Percentiles rank a stretch among this genome's conserved stretches.
phyloP scores from a whole-genome alignment of 768 basidiomycete species.

The Pleurotus eryngii region DNA sequence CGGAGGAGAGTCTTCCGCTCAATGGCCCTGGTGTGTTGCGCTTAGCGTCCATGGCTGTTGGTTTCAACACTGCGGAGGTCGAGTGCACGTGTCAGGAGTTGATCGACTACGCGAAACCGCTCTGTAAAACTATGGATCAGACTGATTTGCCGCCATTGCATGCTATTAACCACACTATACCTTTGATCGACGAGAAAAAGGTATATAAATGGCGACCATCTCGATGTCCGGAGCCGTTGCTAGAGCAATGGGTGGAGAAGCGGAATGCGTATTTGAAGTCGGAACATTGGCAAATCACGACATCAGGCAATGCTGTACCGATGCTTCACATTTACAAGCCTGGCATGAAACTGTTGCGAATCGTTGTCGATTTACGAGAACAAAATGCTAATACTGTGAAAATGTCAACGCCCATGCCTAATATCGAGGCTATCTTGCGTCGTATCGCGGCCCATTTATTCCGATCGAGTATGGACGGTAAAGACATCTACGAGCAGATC shows the following conservation, averaged over 20 bases:
- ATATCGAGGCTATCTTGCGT: too few relatives aligned
- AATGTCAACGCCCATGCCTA: too few relatives aligned
- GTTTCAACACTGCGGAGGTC: not conserved
- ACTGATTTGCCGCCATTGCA: conserved; percentile 32
- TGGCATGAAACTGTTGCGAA: too few relatives aligned
- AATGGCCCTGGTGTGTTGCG: conserved; percentile 2
- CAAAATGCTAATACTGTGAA: too few relatives aligned
- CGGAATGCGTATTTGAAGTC: conserved; percentile 23
- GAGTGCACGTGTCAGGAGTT: conserved; percentile 15
- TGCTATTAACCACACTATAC: conserved; percentile 39
- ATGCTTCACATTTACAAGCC: conserved; percentile 17
- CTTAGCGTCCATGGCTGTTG: too few relatives aligned
- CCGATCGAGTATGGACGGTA: conserved; percentile 20
- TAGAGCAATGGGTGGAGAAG: conserved; percentile 26
- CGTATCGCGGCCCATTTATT: too few relatives aligned
- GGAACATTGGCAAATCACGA: conserved; percentile 25
- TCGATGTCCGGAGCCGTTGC: conserved; percentile 34
- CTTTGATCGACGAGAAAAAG: conserved; percentile 31
- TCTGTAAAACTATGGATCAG: conserved; percentile 23
- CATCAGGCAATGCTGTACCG: conserved; percentile 29
- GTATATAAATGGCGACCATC: conserved; percentile 30
- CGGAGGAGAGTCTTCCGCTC: conserved; percentile 14
- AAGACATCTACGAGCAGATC: conserved; percentile 41
- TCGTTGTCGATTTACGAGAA: too few relatives aligned
- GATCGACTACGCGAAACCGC: conserved; percentile 17